These are phyloP conservation scores for Buddleja alternifolia DNA, from an alignment of 257 asterid species.

Conservation along the genomic window DNA sequence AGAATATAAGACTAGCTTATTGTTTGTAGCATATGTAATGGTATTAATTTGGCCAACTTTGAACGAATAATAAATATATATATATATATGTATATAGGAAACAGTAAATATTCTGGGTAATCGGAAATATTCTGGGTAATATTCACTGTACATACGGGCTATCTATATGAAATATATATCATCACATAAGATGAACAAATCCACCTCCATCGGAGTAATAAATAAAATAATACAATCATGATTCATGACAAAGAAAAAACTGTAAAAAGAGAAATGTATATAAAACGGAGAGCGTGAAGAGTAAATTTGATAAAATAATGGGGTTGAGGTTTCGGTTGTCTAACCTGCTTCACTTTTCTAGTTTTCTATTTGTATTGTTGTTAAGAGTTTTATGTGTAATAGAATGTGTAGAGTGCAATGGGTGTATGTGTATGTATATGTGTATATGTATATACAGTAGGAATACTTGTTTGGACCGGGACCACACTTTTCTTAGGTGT, in stretches of 20 bases:
- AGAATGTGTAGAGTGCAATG: conserved; percentile 34
- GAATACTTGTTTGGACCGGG: too few species aligned
- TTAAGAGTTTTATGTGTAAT: conserved; percentile 5
- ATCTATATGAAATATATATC: conserved; percentile 5
- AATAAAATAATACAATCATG: background rate
- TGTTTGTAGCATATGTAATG: conserved; percentile 25
- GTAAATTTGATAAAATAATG: conserved; percentile 9
- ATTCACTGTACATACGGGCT: conserved; percentile 31
- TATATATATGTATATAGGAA: background rate
- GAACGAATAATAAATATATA: background rate
- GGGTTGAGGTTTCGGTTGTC: conserved; percentile 27
- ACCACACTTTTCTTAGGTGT: conserved; percentile 7
- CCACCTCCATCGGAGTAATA: conserved; percentile 36
- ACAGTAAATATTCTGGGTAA: conserved; percentile 19
- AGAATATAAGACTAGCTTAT: conserved; percentile 33
- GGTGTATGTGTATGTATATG: too few species aligned
- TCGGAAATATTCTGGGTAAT: conserved; percentile 24
- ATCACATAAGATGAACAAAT: conserved; percentile 24
- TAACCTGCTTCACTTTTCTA: conserved; percentile 24
- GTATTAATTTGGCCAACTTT: conserved; percentile 34
- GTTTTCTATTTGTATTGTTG: conserved; percentile 25
- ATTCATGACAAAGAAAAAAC: conserved; percentile 9
- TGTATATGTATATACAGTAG: too few species aligned
- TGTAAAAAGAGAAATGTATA: background rate
- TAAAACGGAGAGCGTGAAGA: conserved; percentile 8